Base-by-base conservation (phyloP, 257 asterid genomes). In the Dorcoceras hygrometricum region DNA sequence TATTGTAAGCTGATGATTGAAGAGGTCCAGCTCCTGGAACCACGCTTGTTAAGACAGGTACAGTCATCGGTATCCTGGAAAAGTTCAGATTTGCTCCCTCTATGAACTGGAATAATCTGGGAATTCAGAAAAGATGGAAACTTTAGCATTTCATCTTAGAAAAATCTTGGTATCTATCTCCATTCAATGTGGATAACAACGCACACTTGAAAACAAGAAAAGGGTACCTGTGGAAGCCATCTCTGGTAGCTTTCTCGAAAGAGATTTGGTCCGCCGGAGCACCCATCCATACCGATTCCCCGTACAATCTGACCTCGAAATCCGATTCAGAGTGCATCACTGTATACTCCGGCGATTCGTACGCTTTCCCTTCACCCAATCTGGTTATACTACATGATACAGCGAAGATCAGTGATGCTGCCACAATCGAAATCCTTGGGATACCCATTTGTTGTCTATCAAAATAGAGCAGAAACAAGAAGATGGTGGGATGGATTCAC, bases 11-110 rank as follows among this genome's bases (percentile, higher is more conserved):
- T 0, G 92, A 86, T 9, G 97, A 87, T 70, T 83, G 90, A 39
- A 90, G 89, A 51, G 96, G 97, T 23, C 97, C 95, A 3, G 89
- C 93, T 68, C 84, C 91, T 0, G 95, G 96, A 72, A 85, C 96
- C 3, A 83, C 76, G 83, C 96, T 91, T 5, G 97, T 88, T 72
- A 91, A 69, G 74, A 91, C 79, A 12, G 97, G 97, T 61, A 72
- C 79, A 0, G 95, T 88, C 83, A 91, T 79, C 23, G 81, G 67
- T 46, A 91, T 70, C 66, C 97, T 80, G 0, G 97, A 83, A 34
- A 14, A 74, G 83, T 91, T 91, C 73, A 91, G 66, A 74, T 91
- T 90, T 72, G 96, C 97, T 8, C 97, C 96, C 82, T 91, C 84
- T 36, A 79, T 84, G 61, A 72, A 91, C 74, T 91, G 88, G 68